Evolutionary conservation across 225 moss, liverwort and hornwort species (phyloP).

Genomic region (Pseudisothecium myosuroides): DNA sequence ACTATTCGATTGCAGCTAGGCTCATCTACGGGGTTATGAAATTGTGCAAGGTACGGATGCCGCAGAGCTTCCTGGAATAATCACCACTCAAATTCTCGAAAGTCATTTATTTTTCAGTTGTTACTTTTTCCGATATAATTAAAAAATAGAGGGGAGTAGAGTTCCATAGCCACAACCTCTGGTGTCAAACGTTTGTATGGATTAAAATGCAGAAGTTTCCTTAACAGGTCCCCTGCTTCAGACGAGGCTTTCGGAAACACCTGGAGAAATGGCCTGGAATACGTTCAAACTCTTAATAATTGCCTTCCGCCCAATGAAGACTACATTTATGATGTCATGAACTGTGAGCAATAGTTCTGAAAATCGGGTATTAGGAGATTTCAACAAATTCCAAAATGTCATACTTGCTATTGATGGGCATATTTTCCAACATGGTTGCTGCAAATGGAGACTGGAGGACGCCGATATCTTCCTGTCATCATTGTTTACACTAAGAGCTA

Average conservation of each 20-base stretch:
- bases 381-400: background rate
- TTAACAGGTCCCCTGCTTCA: constrained; percentile 65
- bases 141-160: background rate
- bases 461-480: constrained; percentile 75
- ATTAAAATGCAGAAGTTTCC: constrained; percentile 78
- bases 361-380: background rate
- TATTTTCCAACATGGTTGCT: constrained; percentile 76
- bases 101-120: background rate
- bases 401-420: constrained; percentile 62
- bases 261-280: constrained; percentile 51
- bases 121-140: background rate
- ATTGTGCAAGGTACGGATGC: constrained; percentile 86
- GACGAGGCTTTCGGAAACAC: constrained; percentile 80
- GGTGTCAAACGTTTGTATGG: constrained; percentile 81
- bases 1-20: constrained; percentile 71
- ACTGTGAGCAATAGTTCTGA: background rate
- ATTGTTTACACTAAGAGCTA: background rate
- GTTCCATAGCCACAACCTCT: constrained; percentile 36
- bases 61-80: constrained; percentile 60
- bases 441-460: constrained; percentile 81
- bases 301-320: background rate
- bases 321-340: background rate
- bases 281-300: background rate
- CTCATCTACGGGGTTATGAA: constrained; percentile 78
- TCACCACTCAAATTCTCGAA: background rate